Evolutionary conservation across 139 green algal genomes (phyloP).

Genomic region (Tetradesmus obliquus): DNA sequence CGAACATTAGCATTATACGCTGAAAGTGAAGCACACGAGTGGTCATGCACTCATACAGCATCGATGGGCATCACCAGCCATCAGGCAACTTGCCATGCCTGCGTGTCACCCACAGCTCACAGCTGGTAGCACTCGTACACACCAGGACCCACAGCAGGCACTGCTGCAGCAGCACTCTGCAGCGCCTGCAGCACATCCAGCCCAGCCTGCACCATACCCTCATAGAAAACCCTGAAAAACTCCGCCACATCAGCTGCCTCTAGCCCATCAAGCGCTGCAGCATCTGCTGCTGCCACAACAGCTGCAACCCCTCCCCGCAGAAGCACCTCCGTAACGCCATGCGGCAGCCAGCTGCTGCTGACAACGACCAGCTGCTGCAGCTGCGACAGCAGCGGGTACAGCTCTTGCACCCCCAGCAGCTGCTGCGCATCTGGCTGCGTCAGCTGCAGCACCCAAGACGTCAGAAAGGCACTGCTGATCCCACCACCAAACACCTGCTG

Average conservation of each 20-base stretch:
- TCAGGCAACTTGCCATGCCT: too few relatives aligned
- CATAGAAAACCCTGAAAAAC: constrained; percentile 41
- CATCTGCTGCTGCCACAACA: constrained; percentile 28
- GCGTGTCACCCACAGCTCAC: not conserved
- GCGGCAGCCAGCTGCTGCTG: constrained; percentile 35
- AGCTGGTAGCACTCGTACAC: constrained; percentile 44
- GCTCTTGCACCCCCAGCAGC: constrained; percentile 1
- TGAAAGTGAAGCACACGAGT: not conserved
- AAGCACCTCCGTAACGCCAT: not conserved
- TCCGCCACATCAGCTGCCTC: constrained; percentile 18
- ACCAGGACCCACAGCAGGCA: not conserved
- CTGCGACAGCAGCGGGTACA: constrained; percentile 33
- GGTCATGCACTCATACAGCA: not conserved
- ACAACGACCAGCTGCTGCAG: constrained; percentile 44
- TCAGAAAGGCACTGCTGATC: not conserved
- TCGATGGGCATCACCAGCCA: not conserved
- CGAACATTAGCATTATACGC: too few relatives aligned
- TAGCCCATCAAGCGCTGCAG: not conserved
- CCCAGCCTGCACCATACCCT: not conserved
- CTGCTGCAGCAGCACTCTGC: constrained; percentile 19
- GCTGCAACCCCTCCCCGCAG: constrained; percentile 29
- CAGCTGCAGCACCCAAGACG: constrained; percentile 39
- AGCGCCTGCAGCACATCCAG: constrained; percentile 4
- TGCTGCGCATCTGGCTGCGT: not conserved
- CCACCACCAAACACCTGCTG: not conserved